Evolutionary conservation across 805 yeast species (phyloP).

Genomic region (Osmozyma mogii): DNA sequence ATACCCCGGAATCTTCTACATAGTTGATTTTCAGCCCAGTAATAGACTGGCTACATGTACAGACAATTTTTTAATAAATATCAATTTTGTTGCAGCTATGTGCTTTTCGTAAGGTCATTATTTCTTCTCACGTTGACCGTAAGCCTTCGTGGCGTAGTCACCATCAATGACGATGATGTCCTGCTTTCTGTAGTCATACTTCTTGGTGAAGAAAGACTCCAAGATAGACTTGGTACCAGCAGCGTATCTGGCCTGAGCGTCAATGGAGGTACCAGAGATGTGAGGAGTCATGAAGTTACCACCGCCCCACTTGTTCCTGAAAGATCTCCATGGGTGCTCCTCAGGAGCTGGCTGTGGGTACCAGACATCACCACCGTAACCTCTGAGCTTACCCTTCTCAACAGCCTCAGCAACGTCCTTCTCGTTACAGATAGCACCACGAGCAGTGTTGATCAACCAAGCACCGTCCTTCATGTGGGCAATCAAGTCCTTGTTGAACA

Average conservation of each 20-base stretch:
- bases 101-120: no score
- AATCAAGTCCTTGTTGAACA: conserved; percentile 57
- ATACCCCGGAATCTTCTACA: no score
- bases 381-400: conserved; percentile 57
- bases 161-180: conserved; percentile 69
- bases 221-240: conserved; percentile 61
- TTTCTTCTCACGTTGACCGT: conserved; percentile 40
- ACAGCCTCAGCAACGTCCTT: conserved; percentile 74
- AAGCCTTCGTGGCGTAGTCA: conserved; percentile 64
- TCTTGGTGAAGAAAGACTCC: conserved; percentile 52
- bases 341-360: conserved; percentile 76
- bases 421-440: conserved; percentile 72
- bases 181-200: conserved; percentile 64
- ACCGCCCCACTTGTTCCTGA: conserved; percentile 51
- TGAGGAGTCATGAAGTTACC: conserved; percentile 84
- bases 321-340: conserved; percentile 69
- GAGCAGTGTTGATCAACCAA: conserved; percentile 69
- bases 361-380: conserved; percentile 87
- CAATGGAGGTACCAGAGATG: conserved; percentile 70
- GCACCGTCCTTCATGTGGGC: conserved; percentile 69
- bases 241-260: conserved; percentile 72
- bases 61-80: no score
- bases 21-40: no score
- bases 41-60: no score
- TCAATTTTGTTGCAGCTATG: no score